A percentile compares a stretch with the other conserved stretches of the same genome.
Evolutionary conservation across 176 grass and related monocot species (phyloP).

Genomic region (Rhynchospora tenuis): DNA sequence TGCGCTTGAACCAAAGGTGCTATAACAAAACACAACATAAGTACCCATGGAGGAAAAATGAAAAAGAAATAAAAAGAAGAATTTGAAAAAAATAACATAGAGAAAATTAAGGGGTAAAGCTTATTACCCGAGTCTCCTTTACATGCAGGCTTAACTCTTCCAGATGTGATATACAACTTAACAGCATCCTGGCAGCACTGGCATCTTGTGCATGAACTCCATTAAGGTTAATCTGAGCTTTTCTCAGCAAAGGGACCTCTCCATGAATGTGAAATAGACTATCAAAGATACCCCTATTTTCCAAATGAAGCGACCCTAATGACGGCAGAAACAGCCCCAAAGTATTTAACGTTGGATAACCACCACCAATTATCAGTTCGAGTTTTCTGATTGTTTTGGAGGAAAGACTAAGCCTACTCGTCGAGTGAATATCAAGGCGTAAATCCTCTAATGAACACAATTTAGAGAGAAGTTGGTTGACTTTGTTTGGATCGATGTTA

Average conservation of each 20-base stretch:
- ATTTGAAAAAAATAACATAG: too few species aligned
- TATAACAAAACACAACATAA: too few species aligned
- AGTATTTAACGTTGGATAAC: background rate
- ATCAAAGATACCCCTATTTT: background rate
- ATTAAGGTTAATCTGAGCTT: background rate
- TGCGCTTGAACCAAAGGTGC: too few species aligned
- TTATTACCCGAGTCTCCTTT: background rate
- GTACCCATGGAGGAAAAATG: too few species aligned
- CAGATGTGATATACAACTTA: background rate
- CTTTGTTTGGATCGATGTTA: background rate
- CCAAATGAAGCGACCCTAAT: background rate
- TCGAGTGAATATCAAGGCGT: background rate
- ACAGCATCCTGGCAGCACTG: background rate
- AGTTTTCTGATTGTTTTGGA: background rate
- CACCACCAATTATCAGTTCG: background rate
- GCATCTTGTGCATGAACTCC: background rate
- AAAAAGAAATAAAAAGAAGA: too few species aligned
- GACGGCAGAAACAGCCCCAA: background rate
- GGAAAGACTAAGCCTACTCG: background rate
- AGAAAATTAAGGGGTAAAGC: too few species aligned
- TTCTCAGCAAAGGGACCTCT: background rate
- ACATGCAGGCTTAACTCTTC: background rate
- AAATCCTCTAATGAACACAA: slow-evolving; percentile 8
- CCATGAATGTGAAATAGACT: background rate
- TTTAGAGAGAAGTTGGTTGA: background rate